Evolutionary conservation across 805 yeast species (phyloP).

Genomic region (Kuraishia capsulata): DNA sequence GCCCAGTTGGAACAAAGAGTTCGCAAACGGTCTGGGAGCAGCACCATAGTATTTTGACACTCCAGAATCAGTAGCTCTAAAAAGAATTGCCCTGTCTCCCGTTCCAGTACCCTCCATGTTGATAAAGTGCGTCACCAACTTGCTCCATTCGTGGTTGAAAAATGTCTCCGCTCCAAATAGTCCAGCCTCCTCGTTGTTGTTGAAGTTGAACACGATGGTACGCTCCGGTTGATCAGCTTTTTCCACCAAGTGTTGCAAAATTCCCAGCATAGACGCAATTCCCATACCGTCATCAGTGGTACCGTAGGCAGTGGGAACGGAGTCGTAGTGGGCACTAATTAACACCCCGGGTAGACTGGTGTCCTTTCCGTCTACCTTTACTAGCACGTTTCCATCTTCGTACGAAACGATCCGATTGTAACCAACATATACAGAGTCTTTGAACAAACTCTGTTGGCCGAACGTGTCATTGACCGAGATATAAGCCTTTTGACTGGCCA

Average conservation of each 20-base stretch:
- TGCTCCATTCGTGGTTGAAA: slow-evolving; percentile 63
- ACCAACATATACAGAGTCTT: slow-evolving; percentile 25
- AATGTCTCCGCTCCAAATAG: slow-evolving; percentile 74
- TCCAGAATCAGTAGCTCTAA: slow-evolving; percentile 76
- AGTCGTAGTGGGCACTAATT: slow-evolving; percentile 80
- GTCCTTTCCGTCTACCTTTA: slow-evolving; percentile 59
- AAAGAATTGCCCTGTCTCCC: slow-evolving; percentile 75
- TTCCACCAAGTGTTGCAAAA: slow-evolving; percentile 39
- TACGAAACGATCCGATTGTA: slow-evolving; percentile 53
- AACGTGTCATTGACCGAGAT: slow-evolving; percentile 31
- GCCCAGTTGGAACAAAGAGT: slow-evolving; percentile 77
- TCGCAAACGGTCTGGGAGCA: slow-evolving; percentile 65
- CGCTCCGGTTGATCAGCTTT: slow-evolving; percentile 46
- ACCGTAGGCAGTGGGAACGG: slow-evolving; percentile 82
- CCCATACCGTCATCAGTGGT: slow-evolving; percentile 94
- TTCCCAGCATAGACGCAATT: slow-evolving; percentile 68
- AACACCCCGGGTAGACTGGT: slow-evolving; percentile 54
- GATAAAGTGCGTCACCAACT: slow-evolving; percentile 51
- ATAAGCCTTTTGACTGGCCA: slow-evolving; percentile 21
- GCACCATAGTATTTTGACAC: slow-evolving; percentile 48
- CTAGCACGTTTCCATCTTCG: slow-evolving; percentile 77
- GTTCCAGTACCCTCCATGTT: slow-evolving; percentile 92
- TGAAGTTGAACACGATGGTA: slow-evolving; percentile 74
- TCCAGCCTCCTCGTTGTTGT: slow-evolving; percentile 86
- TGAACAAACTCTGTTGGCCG: slow-evolving; percentile 40